Evolutionary conservation across 495 filamentous ascomycete species (phyloP).

Genomic region (Podospora pseudocomata): DNA sequence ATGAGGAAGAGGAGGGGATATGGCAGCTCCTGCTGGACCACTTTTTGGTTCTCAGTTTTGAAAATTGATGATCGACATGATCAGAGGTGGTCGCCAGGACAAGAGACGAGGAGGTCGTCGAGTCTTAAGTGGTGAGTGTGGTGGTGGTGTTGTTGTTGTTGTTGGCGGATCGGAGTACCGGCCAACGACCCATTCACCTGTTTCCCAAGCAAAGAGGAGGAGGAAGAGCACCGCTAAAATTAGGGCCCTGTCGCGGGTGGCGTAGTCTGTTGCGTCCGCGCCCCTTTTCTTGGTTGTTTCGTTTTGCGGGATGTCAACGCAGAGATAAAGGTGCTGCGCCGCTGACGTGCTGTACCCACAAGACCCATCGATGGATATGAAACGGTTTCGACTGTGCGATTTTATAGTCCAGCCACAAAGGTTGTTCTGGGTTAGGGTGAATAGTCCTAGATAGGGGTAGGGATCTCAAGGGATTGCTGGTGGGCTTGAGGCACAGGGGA

Average conservation of each 20-base stretch:
- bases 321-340: neutral
- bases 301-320: neutral
- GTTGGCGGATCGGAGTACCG: neutral
- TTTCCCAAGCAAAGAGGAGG: neutral
- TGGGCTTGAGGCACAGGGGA: no score
- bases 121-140: neutral
- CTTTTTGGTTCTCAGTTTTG: neutral
- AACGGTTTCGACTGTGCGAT: neutral
- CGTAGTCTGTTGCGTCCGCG: neutral
- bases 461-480: no score
- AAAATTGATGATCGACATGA: constrained; percentile 2
- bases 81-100: neutral
- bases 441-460: neutral
- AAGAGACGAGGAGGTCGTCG: neutral
- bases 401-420: neutral
- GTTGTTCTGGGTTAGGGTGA: neutral
- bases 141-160: neutral
- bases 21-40: constrained; percentile 17
- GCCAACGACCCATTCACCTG: neutral
- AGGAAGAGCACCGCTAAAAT: neutral
- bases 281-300: neutral
- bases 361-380: neutral
- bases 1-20: neutral
- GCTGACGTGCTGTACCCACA: neutral
- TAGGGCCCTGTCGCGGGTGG: neutral